Percentiles rank a stretch among this genome's conserved stretches.
Conservation (phyloP, 805 yeast genomes). For the Sugiyamaella qingdaonensis region DNA sequence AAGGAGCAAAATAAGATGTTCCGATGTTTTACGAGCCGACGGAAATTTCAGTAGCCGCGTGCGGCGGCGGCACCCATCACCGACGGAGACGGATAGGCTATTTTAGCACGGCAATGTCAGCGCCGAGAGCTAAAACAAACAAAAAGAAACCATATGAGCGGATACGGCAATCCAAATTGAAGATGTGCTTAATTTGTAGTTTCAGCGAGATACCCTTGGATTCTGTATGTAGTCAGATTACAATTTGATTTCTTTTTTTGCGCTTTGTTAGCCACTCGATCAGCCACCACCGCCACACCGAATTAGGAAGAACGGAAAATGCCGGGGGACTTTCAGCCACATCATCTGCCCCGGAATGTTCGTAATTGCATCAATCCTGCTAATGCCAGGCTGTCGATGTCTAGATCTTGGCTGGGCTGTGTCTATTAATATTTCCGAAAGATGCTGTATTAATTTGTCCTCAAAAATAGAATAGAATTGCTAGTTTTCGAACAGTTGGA, state of each 20-base stretch:
- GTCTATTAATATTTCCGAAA: too few relatives aligned
- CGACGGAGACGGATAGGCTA: background rate
- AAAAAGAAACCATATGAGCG: too few relatives aligned
- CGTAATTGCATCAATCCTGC: too few relatives aligned
- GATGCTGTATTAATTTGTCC: too few relatives aligned
- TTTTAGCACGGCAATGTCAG: too few relatives aligned
- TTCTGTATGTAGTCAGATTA: background rate
- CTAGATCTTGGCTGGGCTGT: too few relatives aligned
- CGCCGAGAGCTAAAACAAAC: too few relatives aligned
- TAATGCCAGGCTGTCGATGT: too few relatives aligned
- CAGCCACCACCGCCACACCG: constrained; percentile 6
- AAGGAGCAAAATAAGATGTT: background rate
- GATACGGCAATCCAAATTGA: background rate
- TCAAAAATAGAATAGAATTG: too few relatives aligned
- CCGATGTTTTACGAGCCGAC: constrained; percentile 1
- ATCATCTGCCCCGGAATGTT: too few relatives aligned
- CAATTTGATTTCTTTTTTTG: background rate
- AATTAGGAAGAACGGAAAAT: background rate
- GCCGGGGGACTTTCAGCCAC: too few relatives aligned
- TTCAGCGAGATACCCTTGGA: background rate
- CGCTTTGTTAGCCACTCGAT: background rate
- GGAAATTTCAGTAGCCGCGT: background rate
- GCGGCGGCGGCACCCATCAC: background rate
- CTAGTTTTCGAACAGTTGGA: too few relatives aligned
- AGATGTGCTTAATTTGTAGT: background rate